Percentiles rank a stretch among this genome's conserved stretches.
Conservation (phyloP, 2,329 filamentous ascomycete species). For the Pestalotiopsis sp. region DNA sequence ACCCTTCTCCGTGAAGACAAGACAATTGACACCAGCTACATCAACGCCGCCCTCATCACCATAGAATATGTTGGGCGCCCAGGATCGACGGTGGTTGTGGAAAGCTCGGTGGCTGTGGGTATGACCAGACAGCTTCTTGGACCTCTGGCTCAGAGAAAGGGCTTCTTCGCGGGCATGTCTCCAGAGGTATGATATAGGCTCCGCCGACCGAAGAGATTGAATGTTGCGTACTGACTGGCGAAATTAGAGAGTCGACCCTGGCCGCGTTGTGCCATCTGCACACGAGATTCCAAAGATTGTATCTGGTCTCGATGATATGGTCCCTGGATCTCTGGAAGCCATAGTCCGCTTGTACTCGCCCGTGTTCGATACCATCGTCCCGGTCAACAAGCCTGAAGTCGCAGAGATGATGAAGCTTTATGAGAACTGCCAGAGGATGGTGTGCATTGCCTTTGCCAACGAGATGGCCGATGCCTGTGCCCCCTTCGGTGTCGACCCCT, state of each 20-base stretch:
- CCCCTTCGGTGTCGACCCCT: constrained; percentile 45
- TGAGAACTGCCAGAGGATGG: constrained; percentile 58
- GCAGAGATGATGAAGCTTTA: constrained; percentile 61
- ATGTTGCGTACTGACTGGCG: not conserved
- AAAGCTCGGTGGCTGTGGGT: constrained; percentile 54
- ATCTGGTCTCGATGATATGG: constrained; percentile 49
- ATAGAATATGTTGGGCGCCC: constrained; percentile 40
- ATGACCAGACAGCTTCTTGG: constrained; percentile 52
- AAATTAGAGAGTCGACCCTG: constrained; percentile 47
- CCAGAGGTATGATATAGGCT: constrained; percentile 35
- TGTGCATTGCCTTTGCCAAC: constrained; percentile 55
- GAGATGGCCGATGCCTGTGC: constrained; percentile 56
- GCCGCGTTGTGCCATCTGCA: constrained; percentile 39
- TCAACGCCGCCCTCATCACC: constrained; percentile 42
- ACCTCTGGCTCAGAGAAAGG: constrained; percentile 39
- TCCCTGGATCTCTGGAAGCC: constrained; percentile 42
- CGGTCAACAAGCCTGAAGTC: constrained; percentile 52
- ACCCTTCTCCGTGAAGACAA: constrained; percentile 48
- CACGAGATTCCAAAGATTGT: constrained; percentile 52
- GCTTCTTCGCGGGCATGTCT: constrained; percentile 50
- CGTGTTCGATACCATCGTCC: constrained; percentile 48
- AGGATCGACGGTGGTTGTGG: constrained; percentile 50
- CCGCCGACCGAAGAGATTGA: not conserved
- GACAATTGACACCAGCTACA: constrained; percentile 46
- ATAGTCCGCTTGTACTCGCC: constrained; percentile 45